Evolutionary conservation across 2,329 filamentous ascomycete species (phyloP), one percentile per base, ranked within the genome.

Genomic region (Sphaceloma murrayae): DNA sequence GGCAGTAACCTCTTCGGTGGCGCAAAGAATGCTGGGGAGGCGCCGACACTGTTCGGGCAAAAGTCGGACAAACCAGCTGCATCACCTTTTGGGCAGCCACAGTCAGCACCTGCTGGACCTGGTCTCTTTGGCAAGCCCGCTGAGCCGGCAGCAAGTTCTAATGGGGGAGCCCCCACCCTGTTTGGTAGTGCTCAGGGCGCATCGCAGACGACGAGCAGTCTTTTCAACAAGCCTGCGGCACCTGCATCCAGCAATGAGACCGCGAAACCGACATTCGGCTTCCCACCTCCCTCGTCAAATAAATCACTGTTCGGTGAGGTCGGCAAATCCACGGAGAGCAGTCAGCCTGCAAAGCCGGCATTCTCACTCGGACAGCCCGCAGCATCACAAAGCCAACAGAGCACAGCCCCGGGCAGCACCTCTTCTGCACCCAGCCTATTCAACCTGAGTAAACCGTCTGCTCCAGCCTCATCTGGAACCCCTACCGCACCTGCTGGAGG

Each of bases 241-340:
- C 42, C 42, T 11, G 26, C 39, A 22, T 16, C 14, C 36, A 10
- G 46, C 51, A 11, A 63, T 9, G 58, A 61, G 9, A 34, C 56
- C 13, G 58, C 52, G 31, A 64, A 64, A 51, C 59, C 62, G 9
- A 56, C 56, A n/a, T 50, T 51, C 45, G 52, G 42, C 42, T 45
- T 45, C 17, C 42, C 42, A 14, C 17, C 42, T 8, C 19, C 42
- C 3, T 16, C 14, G 6, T 7, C 38, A 13, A 26, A 6, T 19
- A 45, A 45, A 14, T 32, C 42, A 4, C 32, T 45, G 4, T 45
- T 45, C 30, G 42, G 27, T 44, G 18, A 45, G 14, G 24, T 39
- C 45, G 21, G 38, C 14, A 36, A 32, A 21, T 11, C 42, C 6
- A 36, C 18, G 9, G 42, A 36, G 21, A 36, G 14, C 21, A 24